phyloP scores from a whole-genome alignment of 2,329 filamentous ascomycete species.

The Blumeria graminis region DNA sequence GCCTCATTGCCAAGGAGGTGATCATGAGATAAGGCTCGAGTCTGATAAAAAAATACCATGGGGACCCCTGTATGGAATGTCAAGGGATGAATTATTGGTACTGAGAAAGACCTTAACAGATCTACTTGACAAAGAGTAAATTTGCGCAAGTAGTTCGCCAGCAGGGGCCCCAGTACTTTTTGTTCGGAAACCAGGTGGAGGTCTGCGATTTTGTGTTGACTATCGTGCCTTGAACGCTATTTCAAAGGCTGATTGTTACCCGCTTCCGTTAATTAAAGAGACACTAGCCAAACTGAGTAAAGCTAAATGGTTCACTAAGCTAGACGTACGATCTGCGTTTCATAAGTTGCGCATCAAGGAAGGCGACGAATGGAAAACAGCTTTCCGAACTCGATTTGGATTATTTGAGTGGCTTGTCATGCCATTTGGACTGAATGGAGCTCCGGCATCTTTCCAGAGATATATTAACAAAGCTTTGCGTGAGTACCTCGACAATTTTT shows the following conservation, averaged over 20 bases:
- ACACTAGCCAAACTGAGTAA: neutral
- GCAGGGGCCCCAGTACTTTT: neutral
- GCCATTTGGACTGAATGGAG: constrained; percentile 2
- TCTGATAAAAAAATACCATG: neutral
- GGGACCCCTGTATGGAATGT: neutral
- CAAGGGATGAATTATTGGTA: neutral
- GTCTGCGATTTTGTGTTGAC: neutral
- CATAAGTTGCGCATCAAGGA: constrained; percentile 1
- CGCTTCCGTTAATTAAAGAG: neutral
- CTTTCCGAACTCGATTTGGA: neutral
- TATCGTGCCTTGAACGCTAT: neutral
- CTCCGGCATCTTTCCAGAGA: constrained; percentile 1
- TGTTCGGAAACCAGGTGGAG: neutral
- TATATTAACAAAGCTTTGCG: neutral
- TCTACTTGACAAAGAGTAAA: neutral
- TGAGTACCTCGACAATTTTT: neutral
- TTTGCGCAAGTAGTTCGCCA: neutral
- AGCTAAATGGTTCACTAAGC: neutral
- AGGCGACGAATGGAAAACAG: neutral
- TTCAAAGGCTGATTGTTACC: neutral
- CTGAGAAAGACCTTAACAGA: neutral
- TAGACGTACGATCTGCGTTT: neutral
- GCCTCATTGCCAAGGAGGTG: neutral
- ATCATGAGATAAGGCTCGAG: neutral
- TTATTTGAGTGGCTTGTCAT: constrained; percentile 1